Percentiles rank a stretch among this genome's conserved stretches.
Conservation (phyloP, 768 basidiomycete genomes). For the Boletales sp. region DNA sequence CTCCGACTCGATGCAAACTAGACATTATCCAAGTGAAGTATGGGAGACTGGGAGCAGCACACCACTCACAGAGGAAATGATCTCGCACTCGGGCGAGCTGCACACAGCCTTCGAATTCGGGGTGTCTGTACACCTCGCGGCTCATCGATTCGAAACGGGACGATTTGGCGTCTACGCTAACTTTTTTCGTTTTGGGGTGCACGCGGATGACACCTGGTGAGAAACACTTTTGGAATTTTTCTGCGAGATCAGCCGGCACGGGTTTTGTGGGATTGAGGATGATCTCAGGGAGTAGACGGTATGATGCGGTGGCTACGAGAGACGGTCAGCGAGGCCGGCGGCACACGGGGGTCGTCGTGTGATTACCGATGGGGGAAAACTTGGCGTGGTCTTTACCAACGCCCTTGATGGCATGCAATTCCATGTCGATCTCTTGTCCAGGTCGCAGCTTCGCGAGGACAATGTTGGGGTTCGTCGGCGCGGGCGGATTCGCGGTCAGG, state of each 20-base stretch:
- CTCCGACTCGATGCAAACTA: slow-evolving; percentile 86
- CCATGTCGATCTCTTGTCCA: slow-evolving; percentile 82
- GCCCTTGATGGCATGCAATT: slow-evolving; percentile 89
- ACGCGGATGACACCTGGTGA: slow-evolving; percentile 75
- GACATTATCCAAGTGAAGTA: slow-evolving; percentile 25
- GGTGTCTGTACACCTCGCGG: slow-evolving; percentile 87
- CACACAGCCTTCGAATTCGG: slow-evolving; percentile 83
- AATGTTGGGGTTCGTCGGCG: slow-evolving; percentile 74
- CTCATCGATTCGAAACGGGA: slow-evolving; percentile 87
- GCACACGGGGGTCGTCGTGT: neutral
- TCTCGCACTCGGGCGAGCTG: slow-evolving; percentile 84
- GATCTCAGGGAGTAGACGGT: slow-evolving; percentile 87
- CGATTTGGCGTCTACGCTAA: slow-evolving; percentile 58
- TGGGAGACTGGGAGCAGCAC: neutral
- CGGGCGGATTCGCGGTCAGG: slow-evolving; percentile 52
- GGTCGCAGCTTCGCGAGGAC: slow-evolving; percentile 90
- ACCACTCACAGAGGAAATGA: slow-evolving; percentile 82
- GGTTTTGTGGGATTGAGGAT: slow-evolving; percentile 63
- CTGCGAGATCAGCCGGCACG: slow-evolving; percentile 70
- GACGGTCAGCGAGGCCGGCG: neutral
- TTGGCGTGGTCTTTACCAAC: slow-evolving; percentile 95
- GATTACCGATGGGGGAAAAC: slow-evolving; percentile 88
- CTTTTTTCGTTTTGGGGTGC: slow-evolving; percentile 51
- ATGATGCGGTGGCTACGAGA: slow-evolving; percentile 83
- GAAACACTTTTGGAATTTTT: slow-evolving; percentile 87